Evolutionary conservation across 306 rosid species (phyloP), one percentile per base, ranked within the genome.

Genomic region (Sicyos edulis): DNA sequence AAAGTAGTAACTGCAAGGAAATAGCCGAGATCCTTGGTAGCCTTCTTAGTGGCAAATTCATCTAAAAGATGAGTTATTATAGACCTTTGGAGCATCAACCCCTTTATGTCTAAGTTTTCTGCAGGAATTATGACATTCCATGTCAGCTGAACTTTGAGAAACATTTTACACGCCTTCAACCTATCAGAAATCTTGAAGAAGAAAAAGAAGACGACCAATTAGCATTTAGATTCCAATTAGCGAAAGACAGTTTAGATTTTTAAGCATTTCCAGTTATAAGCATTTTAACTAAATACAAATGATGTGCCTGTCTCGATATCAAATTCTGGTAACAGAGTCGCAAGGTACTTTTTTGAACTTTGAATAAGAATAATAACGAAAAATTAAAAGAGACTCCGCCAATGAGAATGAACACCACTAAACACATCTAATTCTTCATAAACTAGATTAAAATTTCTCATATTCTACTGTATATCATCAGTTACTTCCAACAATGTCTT

Each of bases 91-190:
- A 93, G 97, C 89, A 85, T 81, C 74, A 87, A 63, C 63, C 95
- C 85, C 5, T 83, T 84, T 5, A 76, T 84, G 52, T 87, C 87
- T 67, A 90, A 76, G 78, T 76, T 81, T 63, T 91, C 91, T 4
- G 99, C 80, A 54, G 91, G 78, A 72, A 91, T 85, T 65, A 88
- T 82, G 44, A 91, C 96, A 75, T 93, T 93, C 96, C 89, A 86
- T 0, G 85, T 80, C 59, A 91, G 75, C 84, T 88, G 82, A 11
- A 86, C 96, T 77, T 91, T 86, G 74, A 93, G 87, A 86, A 77
- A 86, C 95, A 88, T 88, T 19, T 53, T 79, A 37, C 72, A 5
- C 73, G 29, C 37, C 47, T 51, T 62, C 70, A 73, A 64, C 78
- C 84, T 79, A 70, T 64, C 58, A 81, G 29, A 42, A 44, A 79